Evolutionary conservation across 139 green algal species (phyloP).

Genomic region (Asterochloris sp.): DNA sequence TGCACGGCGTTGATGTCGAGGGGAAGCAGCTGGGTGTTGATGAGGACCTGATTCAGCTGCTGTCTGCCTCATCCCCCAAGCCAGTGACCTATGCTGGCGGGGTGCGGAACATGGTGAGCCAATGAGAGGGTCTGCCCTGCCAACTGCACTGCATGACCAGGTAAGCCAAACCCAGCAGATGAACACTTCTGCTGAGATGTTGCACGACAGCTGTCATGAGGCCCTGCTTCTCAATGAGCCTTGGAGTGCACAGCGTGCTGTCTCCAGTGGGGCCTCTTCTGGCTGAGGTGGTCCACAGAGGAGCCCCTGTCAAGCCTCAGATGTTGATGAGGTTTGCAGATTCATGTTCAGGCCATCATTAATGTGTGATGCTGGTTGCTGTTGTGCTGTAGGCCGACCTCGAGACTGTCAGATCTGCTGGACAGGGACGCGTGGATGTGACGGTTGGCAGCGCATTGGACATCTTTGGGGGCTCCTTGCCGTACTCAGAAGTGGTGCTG

Average conservation of each 20-base stretch:
- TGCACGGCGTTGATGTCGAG: conserved; percentile 98
- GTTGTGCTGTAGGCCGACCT: conserved; percentile 67
- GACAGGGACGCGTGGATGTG: conserved; percentile 83
- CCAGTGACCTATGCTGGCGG: conserved; percentile 96
- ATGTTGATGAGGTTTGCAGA: not conserved
- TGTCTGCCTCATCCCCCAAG: conserved; percentile 67
- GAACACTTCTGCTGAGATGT: not conserved
- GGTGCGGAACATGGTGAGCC: conserved; percentile 71
- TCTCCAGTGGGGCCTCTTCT: not conserved
- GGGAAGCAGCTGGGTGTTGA: conserved; percentile 94
- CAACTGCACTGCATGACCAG: not conserved
- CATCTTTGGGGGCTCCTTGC: conserved; percentile 93
- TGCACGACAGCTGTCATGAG: not conserved
- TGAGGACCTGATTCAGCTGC: conserved; percentile 85
- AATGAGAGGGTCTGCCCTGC: too few species aligned
- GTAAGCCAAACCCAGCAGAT: not conserved
- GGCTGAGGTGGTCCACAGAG: not conserved
- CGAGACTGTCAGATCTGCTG: conserved; percentile 63
- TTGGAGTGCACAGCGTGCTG: not conserved
- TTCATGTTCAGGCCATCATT: not conserved
- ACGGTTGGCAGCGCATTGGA: conserved; percentile 96
- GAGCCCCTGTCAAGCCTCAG: not conserved
- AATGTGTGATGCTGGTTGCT: not conserved
- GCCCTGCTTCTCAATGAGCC: not conserved
- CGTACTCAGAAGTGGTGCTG: conserved; percentile 84